These are phyloP conservation scores for Trypanosoma theileri DNA, from an alignment of 208 protist species.

Conservation along the genomic window DNA sequence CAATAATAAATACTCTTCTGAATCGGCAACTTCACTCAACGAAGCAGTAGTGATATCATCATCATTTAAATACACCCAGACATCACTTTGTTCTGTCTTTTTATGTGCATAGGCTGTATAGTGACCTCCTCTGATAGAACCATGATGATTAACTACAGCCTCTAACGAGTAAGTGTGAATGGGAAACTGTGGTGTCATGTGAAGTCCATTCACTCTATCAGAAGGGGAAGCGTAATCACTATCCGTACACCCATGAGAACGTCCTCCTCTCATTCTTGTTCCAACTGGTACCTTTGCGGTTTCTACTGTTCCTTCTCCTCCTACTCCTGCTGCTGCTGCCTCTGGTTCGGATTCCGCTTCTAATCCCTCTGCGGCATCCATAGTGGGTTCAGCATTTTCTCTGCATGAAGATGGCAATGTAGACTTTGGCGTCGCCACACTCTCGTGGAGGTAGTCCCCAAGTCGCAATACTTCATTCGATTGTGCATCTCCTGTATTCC, in stretches of 20 bases:
- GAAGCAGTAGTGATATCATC: slow-evolving; percentile 40
- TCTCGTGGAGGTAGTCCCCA: slow-evolving; percentile 54
- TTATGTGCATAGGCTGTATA: slow-evolving; percentile 85
- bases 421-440: slow-evolving; percentile 21
- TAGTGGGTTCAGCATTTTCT: not conserved
- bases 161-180: slow-evolving; percentile 80
- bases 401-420: not conserved
- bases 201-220: not conserved
- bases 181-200: slow-evolving; percentile 13
- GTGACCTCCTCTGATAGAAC: slow-evolving; percentile 79
- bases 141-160: slow-evolving; percentile 83
- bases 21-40: slow-evolving; percentile 53
- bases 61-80: slow-evolving; percentile 86
- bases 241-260: too few relatives aligned
- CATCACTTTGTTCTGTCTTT: slow-evolving; percentile 28
- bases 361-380: too few relatives aligned
- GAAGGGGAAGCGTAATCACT: not conserved
- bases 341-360: too few relatives aligned
- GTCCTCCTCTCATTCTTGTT: too few relatives aligned
- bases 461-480: slow-evolving; percentile 57
- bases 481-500: slow-evolving; percentile 30
- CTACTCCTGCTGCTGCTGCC: too few relatives aligned
- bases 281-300: too few relatives aligned
- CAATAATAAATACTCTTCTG: slow-evolving; percentile 84
- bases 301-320: too few relatives aligned